phyloP scores from a whole-genome alignment of 441 rosid species.

The Gossypium schwendimanii region DNA sequence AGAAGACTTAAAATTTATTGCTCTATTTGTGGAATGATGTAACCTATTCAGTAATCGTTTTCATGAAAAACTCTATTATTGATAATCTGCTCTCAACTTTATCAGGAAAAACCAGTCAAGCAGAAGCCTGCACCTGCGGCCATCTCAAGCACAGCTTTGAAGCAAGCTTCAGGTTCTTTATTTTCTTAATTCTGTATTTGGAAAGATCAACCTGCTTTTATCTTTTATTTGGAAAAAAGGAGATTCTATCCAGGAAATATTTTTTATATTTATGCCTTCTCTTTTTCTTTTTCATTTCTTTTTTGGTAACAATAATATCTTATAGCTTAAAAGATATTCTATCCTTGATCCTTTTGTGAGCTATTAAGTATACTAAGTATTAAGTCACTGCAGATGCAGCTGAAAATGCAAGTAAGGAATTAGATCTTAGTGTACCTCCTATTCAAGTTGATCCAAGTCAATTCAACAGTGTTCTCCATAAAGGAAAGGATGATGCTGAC shows the following conservation, averaged over 20 bases:
- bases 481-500: slow-evolving; percentile 59
- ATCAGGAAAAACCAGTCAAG: slow-evolving; percentile 61
- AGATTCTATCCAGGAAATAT: not conserved
- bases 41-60: not conserved
- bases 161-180: slow-evolving; percentile 62
- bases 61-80: slow-evolving; percentile 19
- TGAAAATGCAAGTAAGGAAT: slow-evolving; percentile 51
- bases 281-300: not conserved
- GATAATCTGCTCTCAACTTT: slow-evolving; percentile 18
- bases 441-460: slow-evolving; percentile 48
- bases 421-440: slow-evolving; percentile 52
- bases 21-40: not conserved
- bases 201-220: not conserved
- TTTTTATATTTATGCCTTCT: not conserved
- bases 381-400: slow-evolving; percentile 36
- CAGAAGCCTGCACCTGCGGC: slow-evolving; percentile 92
- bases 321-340: not conserved
- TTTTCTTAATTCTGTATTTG: not conserved
- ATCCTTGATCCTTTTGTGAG: not conserved
- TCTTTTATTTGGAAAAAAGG: not conserved
- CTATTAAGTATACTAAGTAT: slow-evolving; percentile 12
- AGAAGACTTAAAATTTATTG: not conserved
- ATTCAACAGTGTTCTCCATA: slow-evolving; percentile 55
- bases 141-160: slow-evolving; percentile 62
- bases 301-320: not conserved